Percentiles rank a stretch among this genome's conserved stretches.
Evolutionary conservation across 768 basidiomycete genomes (phyloP).

Genomic region (Serendipita sp.): DNA sequence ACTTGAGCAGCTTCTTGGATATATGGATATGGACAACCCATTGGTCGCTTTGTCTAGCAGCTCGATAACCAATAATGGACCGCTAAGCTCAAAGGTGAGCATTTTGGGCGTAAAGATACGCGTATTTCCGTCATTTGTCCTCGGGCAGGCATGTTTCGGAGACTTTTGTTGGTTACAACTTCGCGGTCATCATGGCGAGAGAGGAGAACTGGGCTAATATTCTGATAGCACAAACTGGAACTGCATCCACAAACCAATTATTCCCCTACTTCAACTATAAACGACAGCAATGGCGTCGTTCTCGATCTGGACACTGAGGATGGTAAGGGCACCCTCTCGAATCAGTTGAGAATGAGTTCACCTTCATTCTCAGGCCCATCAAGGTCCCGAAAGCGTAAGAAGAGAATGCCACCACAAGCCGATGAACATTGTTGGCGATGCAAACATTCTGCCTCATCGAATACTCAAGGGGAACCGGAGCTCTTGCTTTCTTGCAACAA

Average conservation of each 20-base stretch:
- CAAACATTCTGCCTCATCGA: constrained; percentile 41
- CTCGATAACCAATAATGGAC: not conserved
- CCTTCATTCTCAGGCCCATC: constrained; percentile 2
- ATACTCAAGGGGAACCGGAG: constrained; percentile 43
- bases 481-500: constrained; percentile 60
- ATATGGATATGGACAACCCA: not conserved
- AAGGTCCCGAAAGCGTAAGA: constrained; percentile 19
- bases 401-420: constrained; percentile 19
- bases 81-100: not conserved
- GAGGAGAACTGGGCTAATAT: not conserved
- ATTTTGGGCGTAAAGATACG: not conserved
- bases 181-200: not conserved
- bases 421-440: constrained; percentile 71
- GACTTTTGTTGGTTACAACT: not conserved
- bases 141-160: not conserved
- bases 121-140: not conserved
- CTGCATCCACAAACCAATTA: no score
- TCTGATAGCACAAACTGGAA: no score
- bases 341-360: constrained; percentile 3
- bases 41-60: not conserved
- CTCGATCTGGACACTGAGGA: not conserved
- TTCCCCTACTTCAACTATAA: not conserved
- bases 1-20: not conserved
- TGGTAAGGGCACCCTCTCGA: not conserved
- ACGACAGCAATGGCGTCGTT: not conserved